Conservation (phyloP, 768 basidiomycete genomes). For the Dioszegia crocea region DNA sequence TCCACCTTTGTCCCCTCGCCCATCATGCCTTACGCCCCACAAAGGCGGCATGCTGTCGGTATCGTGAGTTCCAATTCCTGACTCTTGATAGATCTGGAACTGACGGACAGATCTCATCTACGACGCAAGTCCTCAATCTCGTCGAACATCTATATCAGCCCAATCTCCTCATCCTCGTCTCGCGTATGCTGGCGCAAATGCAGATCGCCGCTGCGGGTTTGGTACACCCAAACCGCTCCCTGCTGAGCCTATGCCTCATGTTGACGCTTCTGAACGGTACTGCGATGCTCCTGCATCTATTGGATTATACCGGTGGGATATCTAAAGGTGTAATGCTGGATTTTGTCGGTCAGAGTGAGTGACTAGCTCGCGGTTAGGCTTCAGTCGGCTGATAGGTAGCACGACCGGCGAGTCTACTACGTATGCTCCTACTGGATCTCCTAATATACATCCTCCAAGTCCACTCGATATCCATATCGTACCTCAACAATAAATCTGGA, state of each 20-base stretch:
- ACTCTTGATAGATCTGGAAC: background rate
- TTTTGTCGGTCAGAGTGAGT: slow-evolving; percentile 41
- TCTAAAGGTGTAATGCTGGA: slow-evolving; percentile 35
- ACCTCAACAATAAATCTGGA: slow-evolving; percentile 22
- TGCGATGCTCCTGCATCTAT: slow-evolving; percentile 25
- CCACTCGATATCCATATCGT: slow-evolving; percentile 27
- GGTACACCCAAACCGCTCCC: slow-evolving; percentile 27
- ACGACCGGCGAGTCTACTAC: slow-evolving; percentile 25
- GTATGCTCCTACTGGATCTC: slow-evolving; percentile 34
- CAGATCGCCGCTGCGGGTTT: slow-evolving; percentile 28
- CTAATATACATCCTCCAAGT: slow-evolving; percentile 28
- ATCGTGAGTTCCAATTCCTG: slow-evolving; percentile 18
- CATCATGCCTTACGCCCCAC: slow-evolving; percentile 37
- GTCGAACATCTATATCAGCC: slow-evolving; percentile 38
- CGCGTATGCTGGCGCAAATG: slow-evolving; percentile 28
- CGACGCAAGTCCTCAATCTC: slow-evolving; percentile 26
- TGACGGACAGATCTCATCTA: slow-evolving; percentile 22
- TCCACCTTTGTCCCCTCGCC: background rate
- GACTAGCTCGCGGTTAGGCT: background rate
- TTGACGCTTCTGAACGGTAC: slow-evolving; percentile 25
- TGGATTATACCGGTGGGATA: slow-evolving; percentile 26
- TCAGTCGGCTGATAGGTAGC: slow-evolving; percentile 11
- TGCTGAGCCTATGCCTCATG: slow-evolving; percentile 23
- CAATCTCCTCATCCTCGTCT: slow-evolving; percentile 30
- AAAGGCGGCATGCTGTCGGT: slow-evolving; percentile 40